Evolutionary conservation across 306 rosid species (phyloP).

Genomic region (Gynostemma pentaphyllum): DNA sequence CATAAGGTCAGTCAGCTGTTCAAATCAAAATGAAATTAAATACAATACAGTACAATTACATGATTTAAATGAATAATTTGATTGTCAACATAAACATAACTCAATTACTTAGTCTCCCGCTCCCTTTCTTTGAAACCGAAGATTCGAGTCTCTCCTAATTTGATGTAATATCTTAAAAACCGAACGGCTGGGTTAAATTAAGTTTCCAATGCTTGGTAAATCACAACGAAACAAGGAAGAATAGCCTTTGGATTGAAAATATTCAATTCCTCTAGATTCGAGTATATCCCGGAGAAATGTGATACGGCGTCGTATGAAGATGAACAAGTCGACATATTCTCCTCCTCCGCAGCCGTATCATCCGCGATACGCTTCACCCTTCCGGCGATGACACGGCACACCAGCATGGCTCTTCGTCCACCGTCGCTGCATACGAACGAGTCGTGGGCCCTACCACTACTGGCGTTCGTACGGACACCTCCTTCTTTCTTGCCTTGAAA

Average conservation of each 20-base stretch:
- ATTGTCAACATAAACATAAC: too few relatives aligned
- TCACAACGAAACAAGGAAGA: conserved; percentile 85
- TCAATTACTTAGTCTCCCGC: too few relatives aligned
- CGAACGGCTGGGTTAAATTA: too few relatives aligned
- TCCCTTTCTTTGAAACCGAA: too few relatives aligned
- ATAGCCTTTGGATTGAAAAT: conserved; percentile 82
- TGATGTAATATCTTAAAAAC: too few relatives aligned
- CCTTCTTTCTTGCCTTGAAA: conserved; percentile 32
- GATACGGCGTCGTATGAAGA: conserved; percentile 69
- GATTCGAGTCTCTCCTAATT: too few relatives aligned
- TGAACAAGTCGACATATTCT: conserved; percentile 17
- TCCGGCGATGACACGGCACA: conserved; percentile 94
- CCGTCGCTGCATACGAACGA: conserved; percentile 22
- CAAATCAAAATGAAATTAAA: too few relatives aligned
- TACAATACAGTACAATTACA: too few relatives aligned
- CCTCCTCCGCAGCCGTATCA: conserved; percentile 41
- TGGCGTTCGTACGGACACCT: conserved; percentile 81
- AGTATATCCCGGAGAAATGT: conserved; percentile 45
- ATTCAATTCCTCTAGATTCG: conserved; percentile 71
- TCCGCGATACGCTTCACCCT: conserved; percentile 58
- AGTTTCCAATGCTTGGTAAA: conserved; percentile 46
- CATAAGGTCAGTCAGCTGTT: too few relatives aligned
- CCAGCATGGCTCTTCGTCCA: conserved; percentile 63
- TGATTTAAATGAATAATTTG: too few relatives aligned
- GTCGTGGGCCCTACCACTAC: conserved; percentile 94